These are phyloP conservation scores for Hypomyces perniciosus DNA, from an alignment of 2,329 filamentous ascomycete species.

Conservation along the genomic window DNA sequence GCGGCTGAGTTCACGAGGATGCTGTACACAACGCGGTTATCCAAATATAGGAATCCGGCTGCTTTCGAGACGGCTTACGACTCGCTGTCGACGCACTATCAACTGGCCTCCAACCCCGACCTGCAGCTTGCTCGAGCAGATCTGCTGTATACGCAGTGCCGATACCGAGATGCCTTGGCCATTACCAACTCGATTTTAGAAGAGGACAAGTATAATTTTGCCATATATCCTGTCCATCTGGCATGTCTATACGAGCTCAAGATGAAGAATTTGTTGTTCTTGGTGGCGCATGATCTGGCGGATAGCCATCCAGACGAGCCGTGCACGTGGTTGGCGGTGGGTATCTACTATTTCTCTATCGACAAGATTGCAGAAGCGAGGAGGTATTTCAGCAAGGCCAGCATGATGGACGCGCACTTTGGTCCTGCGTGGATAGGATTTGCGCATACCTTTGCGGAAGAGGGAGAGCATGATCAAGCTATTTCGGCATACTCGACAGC, in stretches of 20 bases:
- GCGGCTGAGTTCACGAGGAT: conserved; percentile 91
- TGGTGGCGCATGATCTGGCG: conserved; percentile 86
- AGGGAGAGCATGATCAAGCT: conserved; percentile 96
- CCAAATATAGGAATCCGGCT: conserved; percentile 85
- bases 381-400: conserved; percentile 94
- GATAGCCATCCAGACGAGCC: conserved; percentile 89
- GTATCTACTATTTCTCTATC: conserved; percentile 88
- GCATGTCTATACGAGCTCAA: conserved; percentile 85
- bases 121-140: conserved; percentile 86
- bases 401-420: conserved; percentile 95
- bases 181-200: conserved; percentile 80
- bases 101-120: conserved; percentile 78
- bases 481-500: conserved; percentile 97
- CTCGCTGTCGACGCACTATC: conserved; percentile 89
- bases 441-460: conserved; percentile 94
- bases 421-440: conserved; percentile 98
- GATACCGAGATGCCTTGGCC: conserved; percentile 78
- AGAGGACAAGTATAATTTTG: conserved; percentile 83
- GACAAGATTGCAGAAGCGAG: conserved; percentile 87
- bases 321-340: conserved; percentile 89
- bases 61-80: conserved; percentile 83
- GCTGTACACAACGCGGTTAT: conserved; percentile 91
- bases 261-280: conserved; percentile 81
- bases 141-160: conserved; percentile 88
- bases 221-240: conserved; percentile 82